Evolutionary conservation across 148 eudicot genomes (phyloP), one percentile per base, ranked within the genome.

Genomic region (Silene uniflora): DNA sequence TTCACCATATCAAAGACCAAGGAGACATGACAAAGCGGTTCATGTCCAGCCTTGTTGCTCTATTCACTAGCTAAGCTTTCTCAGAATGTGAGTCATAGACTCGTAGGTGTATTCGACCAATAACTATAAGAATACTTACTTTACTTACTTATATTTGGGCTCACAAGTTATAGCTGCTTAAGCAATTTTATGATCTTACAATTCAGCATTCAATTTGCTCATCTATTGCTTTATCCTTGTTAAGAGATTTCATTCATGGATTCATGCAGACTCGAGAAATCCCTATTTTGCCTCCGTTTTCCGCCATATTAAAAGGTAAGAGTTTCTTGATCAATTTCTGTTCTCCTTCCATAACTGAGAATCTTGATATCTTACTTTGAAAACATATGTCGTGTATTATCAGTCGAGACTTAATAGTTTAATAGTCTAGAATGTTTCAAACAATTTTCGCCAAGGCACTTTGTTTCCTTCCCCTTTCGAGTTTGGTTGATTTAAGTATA

Each of bases 211-310:
- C 42, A 59, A 59, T 72, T 7, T 29, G 54, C 75, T 66, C n/a
- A 14, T 52, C 59, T 32, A 32, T 22, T 35, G 70, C 7, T 8
- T 35, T n/a, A 35, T 67, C 70, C 70, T n/a, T 64, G 17, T 21
- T 27, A 35, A 12, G 25, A 47, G 67, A 52, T 32, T 61, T 23
- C 66, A 59, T 80, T 73, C 10, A 39, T 73, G 61, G 46, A 67
- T 56, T 59, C 35, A n/a, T 85, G 83, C 97, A 92, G 99, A 88
- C 84, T 64, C 91, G 91, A 73, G 78, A 89, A 29, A 88, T 91
- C 69, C 97, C 96, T 69, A 88, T 95, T 81, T 77, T 95, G 74
- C 97, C 97, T 81, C 93, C 97, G 61, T 92, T 95, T 81, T 88
- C 96, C 76, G 86, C 79, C 67, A 62, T 95, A 67, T 62, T 95